A percentile compares a stretch with the other conserved stretches of the same genome.
These are phyloP conservation scores for Orobanche coerulescens DNA, from an alignment of 257 asterid genomes.

Conservation along the genomic window DNA sequence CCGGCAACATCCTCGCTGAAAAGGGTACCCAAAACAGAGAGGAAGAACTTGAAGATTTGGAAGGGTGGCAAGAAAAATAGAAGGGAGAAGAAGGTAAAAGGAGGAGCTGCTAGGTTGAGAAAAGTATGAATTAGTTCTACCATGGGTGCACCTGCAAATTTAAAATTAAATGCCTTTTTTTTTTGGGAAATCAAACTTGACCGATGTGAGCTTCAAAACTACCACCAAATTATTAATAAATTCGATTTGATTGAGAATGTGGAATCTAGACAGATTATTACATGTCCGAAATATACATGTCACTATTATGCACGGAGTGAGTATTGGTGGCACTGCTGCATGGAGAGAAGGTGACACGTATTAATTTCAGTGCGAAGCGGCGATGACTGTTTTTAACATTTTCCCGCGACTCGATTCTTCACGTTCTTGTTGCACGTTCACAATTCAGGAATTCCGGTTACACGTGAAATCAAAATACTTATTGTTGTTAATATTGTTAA, in stretches of 20 bases:
- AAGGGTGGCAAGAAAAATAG: conserved; percentile 55
- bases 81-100: conserved; percentile 55
- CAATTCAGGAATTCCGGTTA: neutral
- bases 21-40: conserved; percentile 39
- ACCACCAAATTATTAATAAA: neutral
- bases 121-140: conserved; percentile 51
- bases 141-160: neutral
- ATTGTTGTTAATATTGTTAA: no score
- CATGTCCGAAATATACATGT: neutral
- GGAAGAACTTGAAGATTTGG: conserved; percentile 48
- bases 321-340: conserved; percentile 41
- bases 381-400: neutral
- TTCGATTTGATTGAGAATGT: neutral
- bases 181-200: neutral
- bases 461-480: no score
- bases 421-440: neutral
- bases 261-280: neutral
- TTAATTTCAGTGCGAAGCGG: conserved; percentile 14
- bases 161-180: neutral
- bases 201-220: no score
- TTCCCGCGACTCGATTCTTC: conserved; percentile 6
- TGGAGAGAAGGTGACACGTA: conserved; percentile 42
- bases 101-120: conserved; percentile 57
- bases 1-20: conserved; percentile 60
- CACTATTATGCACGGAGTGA: conserved; percentile 8